Evolutionary conservation across 768 basidiomycete species (phyloP).

Genomic region (Leccinum fibrillosum): DNA sequence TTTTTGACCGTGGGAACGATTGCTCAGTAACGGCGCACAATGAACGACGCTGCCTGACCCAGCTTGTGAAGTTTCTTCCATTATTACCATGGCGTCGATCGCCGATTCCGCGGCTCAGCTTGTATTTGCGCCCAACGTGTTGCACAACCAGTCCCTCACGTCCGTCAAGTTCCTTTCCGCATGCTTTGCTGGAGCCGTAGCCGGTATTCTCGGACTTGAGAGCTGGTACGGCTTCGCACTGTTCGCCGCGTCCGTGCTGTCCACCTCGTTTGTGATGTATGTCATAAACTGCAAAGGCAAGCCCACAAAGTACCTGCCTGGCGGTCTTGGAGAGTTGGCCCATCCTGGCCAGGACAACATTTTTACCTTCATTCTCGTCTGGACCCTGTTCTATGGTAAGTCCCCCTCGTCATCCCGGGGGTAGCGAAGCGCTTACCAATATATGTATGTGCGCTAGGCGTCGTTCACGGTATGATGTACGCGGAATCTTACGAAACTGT

Average conservation of each 20-base stretch:
- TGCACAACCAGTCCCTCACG: constrained; percentile 56
- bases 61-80: neutral
- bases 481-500: neutral
- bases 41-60: neutral
- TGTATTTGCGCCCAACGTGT: constrained; percentile 64
- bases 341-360: constrained; percentile 89
- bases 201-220: constrained; percentile 86
- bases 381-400: constrained; percentile 92
- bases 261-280: constrained; percentile 64
- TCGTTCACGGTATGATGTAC: constrained; percentile 44
- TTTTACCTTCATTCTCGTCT: constrained; percentile 87
- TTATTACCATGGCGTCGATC: constrained; percentile 42
- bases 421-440: neutral
- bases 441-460: constrained; percentile 26
- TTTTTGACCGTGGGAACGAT: constrained; percentile 13
- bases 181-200: constrained; percentile 83
- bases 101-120: constrained; percentile 53
- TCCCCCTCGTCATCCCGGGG: constrained; percentile 7
- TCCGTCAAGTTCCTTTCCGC: constrained; percentile 79
- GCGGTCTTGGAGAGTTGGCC: constrained; percentile 63
- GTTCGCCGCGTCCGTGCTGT: constrained; percentile 64
- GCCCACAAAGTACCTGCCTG: constrained; percentile 59
- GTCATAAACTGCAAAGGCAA: constrained; percentile 67
- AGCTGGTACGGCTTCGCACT: constrained; percentile 81
- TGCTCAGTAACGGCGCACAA: neutral